Evolutionary conservation across 192 early-diverging fungal genomes (phyloP).

Genomic region (Pilobolus umbonatus): DNA sequence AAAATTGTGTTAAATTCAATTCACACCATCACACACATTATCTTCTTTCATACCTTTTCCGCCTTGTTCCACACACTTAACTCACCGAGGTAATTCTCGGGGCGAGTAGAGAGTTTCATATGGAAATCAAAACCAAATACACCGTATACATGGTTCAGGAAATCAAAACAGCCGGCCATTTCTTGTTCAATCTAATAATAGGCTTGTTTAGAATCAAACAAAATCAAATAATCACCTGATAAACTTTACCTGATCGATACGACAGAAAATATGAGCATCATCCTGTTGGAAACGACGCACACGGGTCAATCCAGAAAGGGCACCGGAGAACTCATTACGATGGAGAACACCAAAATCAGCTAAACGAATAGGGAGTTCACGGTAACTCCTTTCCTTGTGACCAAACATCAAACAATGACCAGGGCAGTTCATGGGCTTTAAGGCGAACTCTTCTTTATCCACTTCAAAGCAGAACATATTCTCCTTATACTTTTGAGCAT

Average conservation of each 20-base stretch:
- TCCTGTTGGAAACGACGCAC: slow-evolving; percentile 99
- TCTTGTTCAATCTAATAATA: slow-evolving; percentile 60
- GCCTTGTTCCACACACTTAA: slow-evolving; percentile 89
- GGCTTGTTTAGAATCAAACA: not conserved
- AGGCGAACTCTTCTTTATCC: slow-evolving; percentile 95
- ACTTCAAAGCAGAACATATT: slow-evolving; percentile 95
- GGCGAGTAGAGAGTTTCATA: slow-evolving; percentile 91
- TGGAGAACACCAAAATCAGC: slow-evolving; percentile 99
- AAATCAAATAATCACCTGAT: slow-evolving; percentile 17
- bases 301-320: slow-evolving; percentile 90
- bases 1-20: not conserved
- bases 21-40: not conserved
- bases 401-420: slow-evolving; percentile 98
- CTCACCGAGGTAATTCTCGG: slow-evolving; percentile 92
- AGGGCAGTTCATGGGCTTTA: slow-evolving; percentile 99
- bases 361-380: slow-evolving; percentile 90
- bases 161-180: slow-evolving; percentile 82
- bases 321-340: slow-evolving; percentile 91
- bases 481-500: slow-evolving; percentile 95
- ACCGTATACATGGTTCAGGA: slow-evolving; percentile 86
- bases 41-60: slow-evolving; percentile 53
- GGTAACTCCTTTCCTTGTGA: slow-evolving; percentile 88
- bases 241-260: slow-evolving; percentile 60
- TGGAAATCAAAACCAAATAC: slow-evolving; percentile 93
- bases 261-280: slow-evolving; percentile 99